Evolutionary conservation across 2,329 filamentous ascomycete species (phyloP).

Genomic region (Chaetomiaceae sp.): DNA sequence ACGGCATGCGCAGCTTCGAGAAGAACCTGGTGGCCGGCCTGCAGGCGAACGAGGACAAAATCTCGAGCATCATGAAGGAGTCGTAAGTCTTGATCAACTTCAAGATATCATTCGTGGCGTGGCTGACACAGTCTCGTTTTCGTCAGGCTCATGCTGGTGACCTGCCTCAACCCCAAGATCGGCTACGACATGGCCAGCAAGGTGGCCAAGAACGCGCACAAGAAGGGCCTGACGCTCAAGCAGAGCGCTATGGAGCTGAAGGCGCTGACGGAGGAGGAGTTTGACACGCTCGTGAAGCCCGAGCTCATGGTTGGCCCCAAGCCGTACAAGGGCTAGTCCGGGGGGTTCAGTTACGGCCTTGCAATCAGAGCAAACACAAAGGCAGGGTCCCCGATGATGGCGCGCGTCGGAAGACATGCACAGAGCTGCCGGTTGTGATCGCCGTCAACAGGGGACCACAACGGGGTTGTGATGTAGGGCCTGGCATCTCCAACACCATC

Average conservation of each 20-base stretch:
- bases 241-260: slow-evolving; percentile 89
- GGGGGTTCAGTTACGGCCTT: too few species aligned
- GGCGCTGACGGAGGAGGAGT: slow-evolving; percentile 81
- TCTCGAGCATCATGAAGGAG: slow-evolving; percentile 84
- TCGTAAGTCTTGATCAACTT: slow-evolving; percentile 56
- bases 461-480: too few species aligned
- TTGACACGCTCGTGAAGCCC: slow-evolving; percentile 81
- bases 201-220: slow-evolving; percentile 97
- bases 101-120: too few species aligned
- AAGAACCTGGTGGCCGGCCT: slow-evolving; percentile 85
- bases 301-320: slow-evolving; percentile 92
- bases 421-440: too few species aligned
- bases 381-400: too few species aligned
- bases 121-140: slow-evolving; percentile 15
- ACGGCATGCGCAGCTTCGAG: slow-evolving; percentile 93
- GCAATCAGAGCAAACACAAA: too few species aligned
- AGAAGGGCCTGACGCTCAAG: slow-evolving; percentile 93
- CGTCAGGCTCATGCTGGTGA: slow-evolving; percentile 90
- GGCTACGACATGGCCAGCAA: slow-evolving; percentile 96
- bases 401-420: too few species aligned
- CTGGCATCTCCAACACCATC: too few species aligned
- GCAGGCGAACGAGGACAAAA: slow-evolving; percentile 89
- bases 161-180: slow-evolving; percentile 94
- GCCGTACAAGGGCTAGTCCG: slow-evolving; percentile 51
- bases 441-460: too few species aligned